Evolutionary conservation across 75 land plant species (phyloP).

Genomic region (Pinus albicaulis): DNA sequence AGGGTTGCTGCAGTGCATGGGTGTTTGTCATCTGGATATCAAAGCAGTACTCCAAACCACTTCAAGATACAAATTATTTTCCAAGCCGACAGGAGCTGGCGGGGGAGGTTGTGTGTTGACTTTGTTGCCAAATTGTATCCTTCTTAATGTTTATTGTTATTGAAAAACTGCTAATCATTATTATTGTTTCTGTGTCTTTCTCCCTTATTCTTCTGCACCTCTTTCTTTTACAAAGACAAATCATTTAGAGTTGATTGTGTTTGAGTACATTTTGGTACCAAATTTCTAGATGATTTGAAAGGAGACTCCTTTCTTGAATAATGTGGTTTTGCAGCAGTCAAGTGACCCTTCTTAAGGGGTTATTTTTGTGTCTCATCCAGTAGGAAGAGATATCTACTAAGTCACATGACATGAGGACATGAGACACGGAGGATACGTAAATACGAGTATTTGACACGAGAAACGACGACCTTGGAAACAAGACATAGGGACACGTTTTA

Average conservation of each 20-base stretch:
- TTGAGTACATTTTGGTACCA: neutral
- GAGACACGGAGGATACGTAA: no score
- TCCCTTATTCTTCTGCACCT: neutral
- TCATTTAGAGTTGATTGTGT: no score
- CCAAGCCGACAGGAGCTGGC: slow-evolving; percentile 97
- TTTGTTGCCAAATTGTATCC: slow-evolving; percentile 87
- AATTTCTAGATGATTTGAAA: neutral
- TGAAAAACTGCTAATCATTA: neutral
- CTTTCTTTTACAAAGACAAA: neutral
- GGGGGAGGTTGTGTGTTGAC: slow-evolving; percentile 99
- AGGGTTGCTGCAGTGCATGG: slow-evolving; percentile 88
- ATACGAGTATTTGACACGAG: no score
- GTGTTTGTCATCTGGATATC: slow-evolving; percentile 87
- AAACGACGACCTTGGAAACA: no score
- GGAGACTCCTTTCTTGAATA: neutral
- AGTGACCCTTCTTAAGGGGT: neutral
- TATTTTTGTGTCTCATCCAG: no score
- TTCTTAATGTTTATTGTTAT: neutral
- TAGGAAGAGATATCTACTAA: no score
- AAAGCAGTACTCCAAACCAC: slow-evolving; percentile 78
- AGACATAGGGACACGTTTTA: no score
- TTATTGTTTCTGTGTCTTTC: neutral
- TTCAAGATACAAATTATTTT: slow-evolving; percentile 62
- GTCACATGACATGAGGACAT: no score
- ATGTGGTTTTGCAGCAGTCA: neutral